Evolutionary conservation across 1,284 basidiomycete species (phyloP).

Genomic region (Sanghuangporus baumii): DNA sequence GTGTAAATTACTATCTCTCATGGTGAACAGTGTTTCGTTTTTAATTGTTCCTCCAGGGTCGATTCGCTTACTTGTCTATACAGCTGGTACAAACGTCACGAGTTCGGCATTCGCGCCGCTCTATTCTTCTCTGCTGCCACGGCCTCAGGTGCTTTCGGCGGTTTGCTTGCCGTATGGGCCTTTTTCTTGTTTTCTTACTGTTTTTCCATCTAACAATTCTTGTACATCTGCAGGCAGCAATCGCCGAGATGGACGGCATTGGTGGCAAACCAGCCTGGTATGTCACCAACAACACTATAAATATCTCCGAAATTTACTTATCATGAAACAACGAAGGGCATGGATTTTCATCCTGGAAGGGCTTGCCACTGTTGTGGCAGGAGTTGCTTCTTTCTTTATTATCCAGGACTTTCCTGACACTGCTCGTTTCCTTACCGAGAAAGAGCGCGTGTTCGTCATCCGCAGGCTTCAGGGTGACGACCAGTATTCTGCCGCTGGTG

Average conservation of each 20-base stretch:
- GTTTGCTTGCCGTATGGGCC: constrained; percentile 52
- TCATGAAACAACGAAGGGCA: constrained; percentile 36
- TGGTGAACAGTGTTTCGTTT: constrained; percentile 38
- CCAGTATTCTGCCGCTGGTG: constrained; percentile 69
- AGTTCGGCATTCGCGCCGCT: constrained; percentile 61
- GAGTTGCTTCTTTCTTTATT: constrained; percentile 65
- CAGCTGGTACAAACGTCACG: constrained; percentile 61
- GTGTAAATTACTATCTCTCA: constrained; percentile 64
- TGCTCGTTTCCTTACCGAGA: constrained; percentile 67
- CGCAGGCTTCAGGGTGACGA: constrained; percentile 63
- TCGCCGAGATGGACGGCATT: constrained; percentile 62
- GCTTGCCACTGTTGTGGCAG: constrained; percentile 61
- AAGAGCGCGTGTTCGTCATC: constrained; percentile 64
- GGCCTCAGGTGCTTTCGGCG: constrained; percentile 67
- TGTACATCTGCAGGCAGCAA: constrained; percentile 47
- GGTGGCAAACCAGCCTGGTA: constrained; percentile 52
- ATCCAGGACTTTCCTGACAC: constrained; percentile 80
- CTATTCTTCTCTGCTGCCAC: constrained; percentile 74
- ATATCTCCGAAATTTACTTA: not conserved
- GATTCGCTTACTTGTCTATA: not conserved
- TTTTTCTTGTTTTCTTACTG: not conserved
- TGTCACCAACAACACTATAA: not conserved
- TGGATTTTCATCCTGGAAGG: constrained; percentile 75
- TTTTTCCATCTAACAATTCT: not conserved
- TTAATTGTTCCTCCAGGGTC: not conserved